Evolutionary conservation across 1,284 basidiomycete species (phyloP), one percentile per base, ranked within the genome.

Genomic region (Austroboletus niveus): DNA sequence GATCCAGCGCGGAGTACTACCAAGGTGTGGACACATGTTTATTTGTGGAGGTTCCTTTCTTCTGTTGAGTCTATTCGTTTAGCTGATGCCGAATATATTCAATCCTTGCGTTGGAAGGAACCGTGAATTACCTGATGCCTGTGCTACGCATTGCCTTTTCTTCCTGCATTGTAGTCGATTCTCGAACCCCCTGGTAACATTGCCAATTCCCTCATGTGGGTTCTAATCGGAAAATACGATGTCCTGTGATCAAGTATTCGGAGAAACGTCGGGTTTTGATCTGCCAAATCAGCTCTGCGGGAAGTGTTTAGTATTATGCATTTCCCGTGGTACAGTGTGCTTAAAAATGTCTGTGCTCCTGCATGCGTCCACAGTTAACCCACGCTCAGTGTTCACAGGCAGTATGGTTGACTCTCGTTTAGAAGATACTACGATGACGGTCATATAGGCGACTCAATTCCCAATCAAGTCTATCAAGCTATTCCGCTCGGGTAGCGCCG

Each of bases 401-500:
- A 24, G 36, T 10, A 62, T 52, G 57, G 35, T 57, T 38, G n/a
- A 41, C 7, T 42, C 32, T 32, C 24, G 31, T 35, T 44, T 41
- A 9, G 39, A 43, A 17, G 50, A 58, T 29, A 11, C 17, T 17
- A 49, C 45, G 35, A 57, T 24, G 22, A 24, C 46, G 3, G 34
- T 58, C 22, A 24, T 62, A 30, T 32, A 47, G 32, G 64, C 60
- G 5, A 42, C 44, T 38, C 42, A 53, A 20, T 65, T 51, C n/a
- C 43, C 56, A n/a, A 51, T 66, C 42, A 59, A 60, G 14, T 53
- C 59, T 8, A 59, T 67, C 31, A 63, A 64, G 15, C 9, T 65
- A 14, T 63, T 60, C 24, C n/a, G 38, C 34, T 60, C 47, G 4
- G 34, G 42, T 11, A 42, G 42, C 12, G 56, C 51, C 47, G 58